A percentile compares a stretch with the other conserved stretches of the same genome.
phyloP scores from a whole-genome alignment of 2,329 filamentous ascomycete species.

The Fulvia fulva region DNA sequence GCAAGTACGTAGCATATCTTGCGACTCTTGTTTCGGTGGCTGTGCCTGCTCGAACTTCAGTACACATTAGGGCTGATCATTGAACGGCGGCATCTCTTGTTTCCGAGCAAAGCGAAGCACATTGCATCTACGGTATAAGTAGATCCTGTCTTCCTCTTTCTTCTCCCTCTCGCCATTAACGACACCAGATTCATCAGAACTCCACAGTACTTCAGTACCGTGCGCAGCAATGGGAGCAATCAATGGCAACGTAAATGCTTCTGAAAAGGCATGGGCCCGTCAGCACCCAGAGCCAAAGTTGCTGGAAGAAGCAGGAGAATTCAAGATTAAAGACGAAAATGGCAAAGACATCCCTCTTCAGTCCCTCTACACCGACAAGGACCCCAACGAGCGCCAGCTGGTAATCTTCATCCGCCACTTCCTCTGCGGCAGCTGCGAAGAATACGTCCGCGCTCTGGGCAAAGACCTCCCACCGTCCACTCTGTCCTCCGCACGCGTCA shows the following conservation, averaged over 20 bases:
- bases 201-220: neutral
- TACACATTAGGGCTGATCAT: neutral
- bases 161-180: neutral
- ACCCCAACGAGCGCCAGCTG: conserved; percentile 24
- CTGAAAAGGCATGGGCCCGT: conserved; percentile 9
- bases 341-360: conserved; percentile 27
- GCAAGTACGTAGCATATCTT: neutral
- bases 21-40: neutral
- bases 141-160: neutral
- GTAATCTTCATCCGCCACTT: conserved; percentile 40
- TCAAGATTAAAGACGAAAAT: conserved; percentile 25
- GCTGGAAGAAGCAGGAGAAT: conserved; percentile 22
- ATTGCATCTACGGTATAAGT: neutral
- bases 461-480: conserved; percentile 21
- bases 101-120: neutral
- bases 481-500: conserved; percentile 22
- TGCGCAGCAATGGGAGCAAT: conserved; percentile 11
- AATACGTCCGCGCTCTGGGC: conserved; percentile 31
- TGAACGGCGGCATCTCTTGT: neutral
- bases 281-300: conserved; percentile 15
- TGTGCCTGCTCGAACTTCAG: neutral
- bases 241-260: conserved; percentile 1
- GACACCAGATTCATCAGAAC: neutral
- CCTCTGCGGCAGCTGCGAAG: conserved; percentile 38
- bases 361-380: conserved; percentile 23